These are phyloP conservation scores for Aspergillus eucalypticola DNA, from an alignment of 2,329 filamentous ascomycete species.

Conservation along the genomic window DNA sequence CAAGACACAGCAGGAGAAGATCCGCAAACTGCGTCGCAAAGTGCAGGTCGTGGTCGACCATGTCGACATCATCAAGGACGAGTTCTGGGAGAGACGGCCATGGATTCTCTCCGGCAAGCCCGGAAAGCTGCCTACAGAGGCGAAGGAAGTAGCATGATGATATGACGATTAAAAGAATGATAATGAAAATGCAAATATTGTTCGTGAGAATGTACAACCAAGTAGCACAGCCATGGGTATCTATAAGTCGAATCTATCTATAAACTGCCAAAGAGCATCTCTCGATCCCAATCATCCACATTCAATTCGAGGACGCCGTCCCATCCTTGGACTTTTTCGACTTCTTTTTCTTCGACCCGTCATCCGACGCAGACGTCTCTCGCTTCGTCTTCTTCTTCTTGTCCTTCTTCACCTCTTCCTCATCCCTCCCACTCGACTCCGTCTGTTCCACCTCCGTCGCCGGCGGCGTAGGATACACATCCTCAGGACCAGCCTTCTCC, in stretches of 20 bases:
- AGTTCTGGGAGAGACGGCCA: constrained; percentile 85
- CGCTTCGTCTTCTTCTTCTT: constrained; percentile 32
- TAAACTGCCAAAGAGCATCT: constrained; percentile 1
- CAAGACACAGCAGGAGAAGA: constrained; percentile 79
- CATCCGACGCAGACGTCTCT: constrained; percentile 28
- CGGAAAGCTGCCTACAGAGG: constrained; percentile 63
- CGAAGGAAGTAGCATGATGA: constrained; percentile 3
- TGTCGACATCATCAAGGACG: constrained; percentile 90
- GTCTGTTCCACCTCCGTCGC: constrained; percentile 27
- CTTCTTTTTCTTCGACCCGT: constrained; percentile 46
- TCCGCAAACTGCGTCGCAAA: constrained; percentile 77
- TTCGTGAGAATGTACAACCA: constrained; percentile 9
- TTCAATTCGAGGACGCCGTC: constrained; percentile 15
- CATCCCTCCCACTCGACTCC: constrained; percentile 23
- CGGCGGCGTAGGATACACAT: constrained; percentile 36
- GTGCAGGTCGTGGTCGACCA: constrained; percentile 80
- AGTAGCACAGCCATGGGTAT: constrained; percentile 33
- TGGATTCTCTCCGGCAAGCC: constrained; percentile 79
- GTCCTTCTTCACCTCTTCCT: constrained; percentile 27
- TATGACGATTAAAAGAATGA: neutral
- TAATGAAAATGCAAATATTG: constrained; percentile 7
- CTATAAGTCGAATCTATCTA: constrained; percentile 17
- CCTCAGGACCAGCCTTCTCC: constrained; percentile 22
- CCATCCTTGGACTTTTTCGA: constrained; percentile 47
- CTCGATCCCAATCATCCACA: constrained; percentile 6